A percentile compares a stretch with the other conserved stretches of the same genome.
phyloP scores from a whole-genome alignment of 352 stramenopile species.

The Phytophthora sp. region DNA sequence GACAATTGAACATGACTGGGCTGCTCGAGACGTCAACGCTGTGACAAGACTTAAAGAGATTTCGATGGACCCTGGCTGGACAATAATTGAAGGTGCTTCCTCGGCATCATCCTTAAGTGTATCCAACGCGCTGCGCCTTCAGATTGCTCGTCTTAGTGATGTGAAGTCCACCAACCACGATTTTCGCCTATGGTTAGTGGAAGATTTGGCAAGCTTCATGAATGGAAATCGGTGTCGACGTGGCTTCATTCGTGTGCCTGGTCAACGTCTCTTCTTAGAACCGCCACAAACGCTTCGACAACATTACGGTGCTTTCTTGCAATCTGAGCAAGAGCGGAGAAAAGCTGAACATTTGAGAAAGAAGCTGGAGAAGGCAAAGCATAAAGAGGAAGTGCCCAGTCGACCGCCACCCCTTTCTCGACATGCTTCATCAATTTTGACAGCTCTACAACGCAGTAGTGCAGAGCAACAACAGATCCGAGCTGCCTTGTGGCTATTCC shows the following conservation, averaged over 20 bases:
- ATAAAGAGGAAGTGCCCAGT: not conserved
- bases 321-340: constrained; percentile 22
- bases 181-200: constrained; percentile 43
- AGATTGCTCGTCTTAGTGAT: constrained; percentile 31
- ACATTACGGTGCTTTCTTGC: constrained; percentile 19
- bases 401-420: constrained; percentile 20
- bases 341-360: constrained; percentile 10
- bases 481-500: constrained; percentile 55
- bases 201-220: constrained; percentile 10
- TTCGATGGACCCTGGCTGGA: constrained; percentile 33
- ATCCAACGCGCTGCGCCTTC: constrained; percentile 36
- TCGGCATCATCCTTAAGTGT: constrained; percentile 12
- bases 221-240: not conserved
- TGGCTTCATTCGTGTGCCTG: constrained; percentile 13
- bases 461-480: constrained; percentile 18
- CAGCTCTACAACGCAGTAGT: constrained; percentile 15
- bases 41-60: constrained; percentile 36
- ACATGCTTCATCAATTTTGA: constrained; percentile 29
- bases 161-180: constrained; percentile 35
- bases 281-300: constrained; percentile 39
- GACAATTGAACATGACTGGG: not conserved
- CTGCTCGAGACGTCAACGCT: constrained; percentile 8
- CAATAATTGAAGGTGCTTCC: constrained; percentile 35
- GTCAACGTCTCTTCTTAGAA: constrained; percentile 36
- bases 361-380: constrained; percentile 13